These are phyloP conservation scores for Pilatotrama ljubarskyi DNA, from an alignment of 768 basidiomycete species.

Conservation along the genomic window DNA sequence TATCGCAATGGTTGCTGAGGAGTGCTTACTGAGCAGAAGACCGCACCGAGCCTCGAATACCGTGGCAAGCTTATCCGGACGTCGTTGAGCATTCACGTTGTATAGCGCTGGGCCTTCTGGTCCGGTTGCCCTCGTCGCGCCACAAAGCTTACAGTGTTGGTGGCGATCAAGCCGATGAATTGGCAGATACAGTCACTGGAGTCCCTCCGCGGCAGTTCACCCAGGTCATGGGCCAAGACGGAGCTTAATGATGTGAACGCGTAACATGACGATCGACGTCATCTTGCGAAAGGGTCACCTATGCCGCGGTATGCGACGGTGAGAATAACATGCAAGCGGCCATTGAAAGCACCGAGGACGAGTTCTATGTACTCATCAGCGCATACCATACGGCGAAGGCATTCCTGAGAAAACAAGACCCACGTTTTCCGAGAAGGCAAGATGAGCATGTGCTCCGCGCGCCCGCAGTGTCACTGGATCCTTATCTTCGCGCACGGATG, in stretches of 20 bases:
- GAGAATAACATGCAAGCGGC: neutral
- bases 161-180: neutral
- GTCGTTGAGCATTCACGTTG: too few species aligned
- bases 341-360: neutral
- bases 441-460: constrained; percentile 17
- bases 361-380: constrained; percentile 8
- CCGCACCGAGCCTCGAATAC: too few species aligned
- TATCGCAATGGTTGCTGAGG: neutral
- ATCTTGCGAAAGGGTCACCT: constrained; percentile 12
- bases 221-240: neutral
- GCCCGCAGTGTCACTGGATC: constrained; percentile 10
- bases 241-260: neutral
- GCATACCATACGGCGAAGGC: constrained; percentile 16
- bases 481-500: constrained; percentile 4
- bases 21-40: neutral
- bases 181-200: neutral
- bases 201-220: neutral
- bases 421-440: constrained; percentile 18
- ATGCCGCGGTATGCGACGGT: constrained; percentile 6
- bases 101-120: too few species aligned
- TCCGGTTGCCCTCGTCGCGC: neutral
- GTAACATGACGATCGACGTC: constrained; percentile 5
- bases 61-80: too few species aligned
- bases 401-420: constrained; percentile 17
- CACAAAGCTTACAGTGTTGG: neutral